Evolutionary conservation across 805 yeast genomes (phyloP).

Genomic region (Candida hungchunana): DNA sequence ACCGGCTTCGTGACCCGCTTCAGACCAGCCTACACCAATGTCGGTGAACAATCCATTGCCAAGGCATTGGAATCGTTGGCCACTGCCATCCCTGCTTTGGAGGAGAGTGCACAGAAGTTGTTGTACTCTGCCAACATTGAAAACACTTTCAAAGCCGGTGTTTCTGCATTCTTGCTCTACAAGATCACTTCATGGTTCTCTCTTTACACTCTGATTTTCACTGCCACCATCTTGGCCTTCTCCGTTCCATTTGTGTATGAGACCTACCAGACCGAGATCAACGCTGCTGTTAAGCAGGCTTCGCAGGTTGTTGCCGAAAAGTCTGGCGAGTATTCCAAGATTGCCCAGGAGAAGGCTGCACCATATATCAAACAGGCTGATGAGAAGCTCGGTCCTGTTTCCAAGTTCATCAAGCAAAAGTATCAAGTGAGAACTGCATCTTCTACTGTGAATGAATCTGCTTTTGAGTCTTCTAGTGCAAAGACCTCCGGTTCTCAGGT

Average conservation of each 20-base stretch:
- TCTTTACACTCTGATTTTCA: constrained; percentile 59
- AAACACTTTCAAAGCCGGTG: constrained; percentile 69
- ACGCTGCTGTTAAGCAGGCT: constrained; percentile 49
- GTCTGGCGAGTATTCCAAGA: constrained; percentile 38
- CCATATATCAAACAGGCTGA: constrained; percentile 58
- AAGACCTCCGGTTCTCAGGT: constrained; percentile 17
- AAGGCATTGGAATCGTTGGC: constrained; percentile 40
- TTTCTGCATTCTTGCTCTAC: constrained; percentile 58
- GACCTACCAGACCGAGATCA: constrained; percentile 73
- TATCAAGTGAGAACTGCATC: constrained; percentile 63
- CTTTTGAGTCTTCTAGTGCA: constrained; percentile 16
- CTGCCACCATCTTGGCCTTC: constrained; percentile 59
- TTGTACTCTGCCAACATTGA: constrained; percentile 68
- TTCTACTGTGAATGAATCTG: constrained; percentile 46
- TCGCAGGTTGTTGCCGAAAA: constrained; percentile 47
- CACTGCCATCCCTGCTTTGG: constrained; percentile 44
- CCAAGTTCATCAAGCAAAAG: constrained; percentile 52
- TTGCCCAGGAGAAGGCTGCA: constrained; percentile 51
- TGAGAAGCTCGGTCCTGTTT: constrained; percentile 63
- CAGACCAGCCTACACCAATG: constrained; percentile 53
- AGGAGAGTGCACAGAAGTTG: constrained; percentile 50
- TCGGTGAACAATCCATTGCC: constrained; percentile 34
- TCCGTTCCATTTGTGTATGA: constrained; percentile 72
- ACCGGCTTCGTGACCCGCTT: constrained; percentile 74
- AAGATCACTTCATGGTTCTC: constrained; percentile 74